A percentile compares a stretch with the other conserved stretches of the same genome.
These are phyloP conservation scores for Nemania diffusa DNA, from an alignment of 2,329 filamentous ascomycete genomes.

Conservation along the genomic window DNA sequence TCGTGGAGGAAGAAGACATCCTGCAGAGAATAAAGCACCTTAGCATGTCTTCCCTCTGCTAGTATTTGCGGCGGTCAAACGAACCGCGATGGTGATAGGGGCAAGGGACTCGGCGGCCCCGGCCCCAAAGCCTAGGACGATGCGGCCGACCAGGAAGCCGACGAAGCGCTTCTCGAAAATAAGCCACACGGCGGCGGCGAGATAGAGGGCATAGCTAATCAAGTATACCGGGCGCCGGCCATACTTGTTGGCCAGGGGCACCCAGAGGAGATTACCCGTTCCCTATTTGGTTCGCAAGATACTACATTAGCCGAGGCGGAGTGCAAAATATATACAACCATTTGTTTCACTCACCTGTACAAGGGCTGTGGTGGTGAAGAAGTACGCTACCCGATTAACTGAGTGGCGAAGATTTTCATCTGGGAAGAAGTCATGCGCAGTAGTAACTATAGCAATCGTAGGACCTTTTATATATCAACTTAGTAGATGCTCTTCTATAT, in stretches of 20 bases:
- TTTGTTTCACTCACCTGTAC: constrained; percentile 52
- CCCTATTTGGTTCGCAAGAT: constrained; percentile 41
- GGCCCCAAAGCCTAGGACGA: constrained; percentile 63
- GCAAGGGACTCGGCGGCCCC: constrained; percentile 63
- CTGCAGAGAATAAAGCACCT: constrained; percentile 36
- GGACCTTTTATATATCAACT: constrained; percentile 48
- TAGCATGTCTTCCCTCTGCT: not conserved
- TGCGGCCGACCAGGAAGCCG: constrained; percentile 58
- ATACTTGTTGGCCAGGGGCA: constrained; percentile 58
- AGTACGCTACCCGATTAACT: constrained; percentile 60
- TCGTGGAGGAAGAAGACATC: constrained; percentile 69
- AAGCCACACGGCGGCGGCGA: constrained; percentile 55
- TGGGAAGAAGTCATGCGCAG: constrained; percentile 60
- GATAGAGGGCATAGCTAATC: constrained; percentile 57
- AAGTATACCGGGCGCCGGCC: constrained; percentile 57
- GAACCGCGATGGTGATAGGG: constrained; percentile 41
- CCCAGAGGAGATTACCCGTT: constrained; percentile 59
- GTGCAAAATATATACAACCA: not conserved
- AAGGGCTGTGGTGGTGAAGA: constrained; percentile 63
- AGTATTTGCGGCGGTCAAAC: not conserved
- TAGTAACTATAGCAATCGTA: constrained; percentile 60
- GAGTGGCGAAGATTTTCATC: constrained; percentile 45
- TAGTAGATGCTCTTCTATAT: not conserved
- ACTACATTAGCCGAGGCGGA: not conserved
- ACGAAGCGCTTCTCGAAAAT: constrained; percentile 55